These are phyloP conservation scores for Alternaria sp. DNA, from an alignment of 2,329 filamentous ascomycete genomes.

Conservation along the genomic window DNA sequence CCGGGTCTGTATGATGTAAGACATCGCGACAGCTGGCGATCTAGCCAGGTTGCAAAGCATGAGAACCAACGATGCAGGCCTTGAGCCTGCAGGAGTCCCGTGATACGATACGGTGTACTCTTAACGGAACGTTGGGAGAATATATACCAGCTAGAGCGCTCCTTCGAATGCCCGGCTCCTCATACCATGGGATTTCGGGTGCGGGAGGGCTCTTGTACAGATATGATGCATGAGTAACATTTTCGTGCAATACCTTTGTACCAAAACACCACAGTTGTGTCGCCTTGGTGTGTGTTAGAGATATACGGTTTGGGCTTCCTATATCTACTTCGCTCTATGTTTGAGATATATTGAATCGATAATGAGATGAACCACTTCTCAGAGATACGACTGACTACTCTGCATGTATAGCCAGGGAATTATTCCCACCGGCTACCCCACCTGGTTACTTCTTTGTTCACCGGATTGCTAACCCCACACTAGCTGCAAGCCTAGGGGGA, in stretches of 20 bases:
- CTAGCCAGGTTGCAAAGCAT: constrained; percentile 6
- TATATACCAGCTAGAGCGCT: constrained; percentile 23
- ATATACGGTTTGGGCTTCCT: background rate
- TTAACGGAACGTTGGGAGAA: constrained; percentile 61
- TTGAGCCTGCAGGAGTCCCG: constrained; percentile 55
- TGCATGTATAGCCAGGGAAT: background rate
- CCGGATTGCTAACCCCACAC: constrained; percentile 9
- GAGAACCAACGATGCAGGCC: constrained; percentile 55
- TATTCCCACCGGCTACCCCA: background rate
- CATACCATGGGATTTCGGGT: background rate
- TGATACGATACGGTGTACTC: constrained; percentile 45
- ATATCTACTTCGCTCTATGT: background rate
- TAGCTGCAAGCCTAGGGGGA: constrained; percentile 2
- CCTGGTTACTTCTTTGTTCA: constrained; percentile 2
- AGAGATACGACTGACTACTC: background rate
- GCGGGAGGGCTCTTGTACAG: background rate
- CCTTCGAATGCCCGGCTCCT: constrained; percentile 1
- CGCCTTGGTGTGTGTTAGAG: background rate
- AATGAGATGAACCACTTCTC: background rate
- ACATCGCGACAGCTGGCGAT: background rate
- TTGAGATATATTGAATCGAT: background rate
- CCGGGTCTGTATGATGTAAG: background rate
- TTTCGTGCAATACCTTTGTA: background rate
- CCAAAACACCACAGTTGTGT: background rate
- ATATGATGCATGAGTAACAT: background rate